Conservation (phyloP, 2,329 filamentous ascomycete genomes). For the Scedosporium apiospermum region DNA sequence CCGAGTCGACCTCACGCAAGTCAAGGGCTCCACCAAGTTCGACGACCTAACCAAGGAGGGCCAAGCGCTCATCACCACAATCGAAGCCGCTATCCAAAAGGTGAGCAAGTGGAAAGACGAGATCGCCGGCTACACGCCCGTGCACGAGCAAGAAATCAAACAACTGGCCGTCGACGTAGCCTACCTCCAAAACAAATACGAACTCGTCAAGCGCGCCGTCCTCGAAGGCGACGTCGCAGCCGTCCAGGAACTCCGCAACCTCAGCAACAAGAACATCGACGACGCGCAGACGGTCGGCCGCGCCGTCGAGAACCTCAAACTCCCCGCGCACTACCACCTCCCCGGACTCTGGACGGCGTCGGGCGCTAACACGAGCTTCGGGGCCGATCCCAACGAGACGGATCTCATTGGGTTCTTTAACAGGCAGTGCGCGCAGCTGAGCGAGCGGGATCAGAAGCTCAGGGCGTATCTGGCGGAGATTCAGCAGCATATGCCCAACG, state of each 20-base stretch:
- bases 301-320: constrained; percentile 63
- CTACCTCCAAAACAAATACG: constrained; percentile 40
- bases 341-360: constrained; percentile 29
- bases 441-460: constrained; percentile 31
- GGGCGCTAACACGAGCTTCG: constrained; percentile 21
- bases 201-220: constrained; percentile 29
- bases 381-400: constrained; percentile 27
- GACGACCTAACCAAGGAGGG: constrained; percentile 78
- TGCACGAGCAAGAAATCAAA: constrained; percentile 38
- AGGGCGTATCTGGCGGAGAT: constrained; percentile 36
- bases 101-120: constrained; percentile 73
- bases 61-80: constrained; percentile 64
- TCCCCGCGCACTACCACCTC: constrained; percentile 50
- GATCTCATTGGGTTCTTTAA: constrained; percentile 36
- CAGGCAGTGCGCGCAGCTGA: constrained; percentile 31
- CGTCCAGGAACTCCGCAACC: constrained; percentile 52
- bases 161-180: constrained; percentile 36
- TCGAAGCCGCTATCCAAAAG: constrained; percentile 71
- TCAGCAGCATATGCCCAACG: constrained; percentile 37
- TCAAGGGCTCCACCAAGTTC: constrained; percentile 83
- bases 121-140: constrained; percentile 58
- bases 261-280: constrained; percentile 52
- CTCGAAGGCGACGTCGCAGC: constrained; percentile 49
- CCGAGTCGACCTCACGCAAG: constrained; percentile 66
- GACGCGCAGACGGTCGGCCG: constrained; percentile 65